Evolutionary conservation across 116 monocot species (phyloP).

Genomic region (Dioscorea cayenensis): DNA sequence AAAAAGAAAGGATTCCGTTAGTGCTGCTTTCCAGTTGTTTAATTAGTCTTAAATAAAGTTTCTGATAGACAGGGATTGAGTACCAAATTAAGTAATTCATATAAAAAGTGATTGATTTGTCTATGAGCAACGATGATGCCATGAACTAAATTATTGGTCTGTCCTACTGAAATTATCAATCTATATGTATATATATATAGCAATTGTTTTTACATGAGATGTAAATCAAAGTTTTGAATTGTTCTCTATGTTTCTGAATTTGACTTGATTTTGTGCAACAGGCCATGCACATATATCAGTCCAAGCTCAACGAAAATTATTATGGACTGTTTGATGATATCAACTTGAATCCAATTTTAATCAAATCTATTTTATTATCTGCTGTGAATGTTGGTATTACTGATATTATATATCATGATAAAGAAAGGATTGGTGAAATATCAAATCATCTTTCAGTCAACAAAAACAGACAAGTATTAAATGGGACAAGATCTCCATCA

Average conservation of each 20-base stretch:
- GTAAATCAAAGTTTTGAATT: not conserved
- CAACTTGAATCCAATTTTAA: too few relatives aligned
- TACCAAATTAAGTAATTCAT: not conserved
- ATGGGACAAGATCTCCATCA: too few relatives aligned
- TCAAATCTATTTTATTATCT: too few relatives aligned
- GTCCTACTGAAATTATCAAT: not conserved
- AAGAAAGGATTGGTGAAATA: too few relatives aligned
- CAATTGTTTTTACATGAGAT: not conserved
- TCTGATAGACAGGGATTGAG: not conserved
- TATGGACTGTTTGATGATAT: too few relatives aligned
- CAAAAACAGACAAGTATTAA: too few relatives aligned
- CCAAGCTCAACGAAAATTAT: too few relatives aligned
- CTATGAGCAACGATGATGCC: not conserved
- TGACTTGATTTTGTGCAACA: too few relatives aligned
- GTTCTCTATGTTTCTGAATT: not conserved
- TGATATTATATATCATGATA: too few relatives aligned
- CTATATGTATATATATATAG: not conserved
- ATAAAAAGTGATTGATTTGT: conserved; percentile 4
- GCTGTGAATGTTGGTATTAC: too few relatives aligned
- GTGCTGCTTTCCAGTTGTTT: not conserved
- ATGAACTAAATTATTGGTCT: not conserved
- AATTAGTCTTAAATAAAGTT: not conserved
- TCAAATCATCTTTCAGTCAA: too few relatives aligned
- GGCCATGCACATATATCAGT: too few relatives aligned
- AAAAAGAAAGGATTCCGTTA: not conserved